phyloP scores from a whole-genome alignment of 2,329 filamentous ascomycete species.

The Domatiomyces globalis region DNA sequence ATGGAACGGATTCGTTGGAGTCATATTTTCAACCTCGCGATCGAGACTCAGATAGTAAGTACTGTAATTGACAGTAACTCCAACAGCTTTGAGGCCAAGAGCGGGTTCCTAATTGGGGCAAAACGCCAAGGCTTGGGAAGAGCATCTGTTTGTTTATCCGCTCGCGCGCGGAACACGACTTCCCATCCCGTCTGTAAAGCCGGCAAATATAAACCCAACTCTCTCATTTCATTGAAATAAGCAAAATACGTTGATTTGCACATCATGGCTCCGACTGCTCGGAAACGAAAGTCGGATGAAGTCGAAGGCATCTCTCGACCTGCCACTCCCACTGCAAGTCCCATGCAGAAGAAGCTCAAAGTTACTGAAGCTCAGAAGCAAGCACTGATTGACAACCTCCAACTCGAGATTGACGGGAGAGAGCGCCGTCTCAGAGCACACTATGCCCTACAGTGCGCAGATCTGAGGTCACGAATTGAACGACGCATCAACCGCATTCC shows the following conservation, averaged over 20 bases:
- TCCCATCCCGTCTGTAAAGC: background rate
- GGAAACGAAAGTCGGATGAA: slow-evolving; percentile 29
- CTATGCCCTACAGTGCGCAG: slow-evolving; percentile 76
- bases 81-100: background rate
- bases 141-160: background rate
- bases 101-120: background rate
- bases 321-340: slow-evolving; percentile 38
- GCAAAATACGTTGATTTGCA: background rate
- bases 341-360: slow-evolving; percentile 43
- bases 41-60: background rate
- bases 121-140: background rate
- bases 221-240: background rate
- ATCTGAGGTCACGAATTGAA: slow-evolving; percentile 72
- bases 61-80: background rate
- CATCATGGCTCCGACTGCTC: slow-evolving; percentile 25
- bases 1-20: background rate
- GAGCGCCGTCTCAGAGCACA: slow-evolving; percentile 77
- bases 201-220: background rate
- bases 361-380: slow-evolving; percentile 65
- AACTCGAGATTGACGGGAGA: slow-evolving; percentile 77
- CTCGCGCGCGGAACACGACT: background rate
- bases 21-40: too few species aligned
- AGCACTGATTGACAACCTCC: slow-evolving; percentile 73
- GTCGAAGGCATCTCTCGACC: slow-evolving; percentile 32
- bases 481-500: slow-evolving; percentile 90